Evolutionary conservation across 1,284 basidiomycete species (phyloP), one percentile per base, ranked within the genome.

Genomic region (Exsudoporus floridanus): DNA sequence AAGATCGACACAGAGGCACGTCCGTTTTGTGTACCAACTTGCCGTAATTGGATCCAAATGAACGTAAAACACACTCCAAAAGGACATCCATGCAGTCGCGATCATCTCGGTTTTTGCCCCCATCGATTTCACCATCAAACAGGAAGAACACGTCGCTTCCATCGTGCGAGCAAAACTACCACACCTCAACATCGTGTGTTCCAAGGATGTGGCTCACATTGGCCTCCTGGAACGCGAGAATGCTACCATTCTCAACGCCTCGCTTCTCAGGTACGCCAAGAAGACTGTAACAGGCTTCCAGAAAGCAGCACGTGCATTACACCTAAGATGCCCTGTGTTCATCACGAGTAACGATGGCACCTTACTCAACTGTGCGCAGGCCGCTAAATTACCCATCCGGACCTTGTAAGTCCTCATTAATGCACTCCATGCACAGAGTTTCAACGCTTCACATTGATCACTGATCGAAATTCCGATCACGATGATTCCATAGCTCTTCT

Each of bases 311-410:
- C 71, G 70, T 43, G 71, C 71, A 7, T 72, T 84, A 18, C 65
- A 71, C 19, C 74, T 84, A 25, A 61, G 57, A 16, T 83, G 81
- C 57, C 82, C 83, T 5, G 68, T 85, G 6, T 84, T 81, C 71
- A 73, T 84, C 43, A 84, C 83, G 3, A 78, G 80, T 54, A 81
- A 80, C 64, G 82, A 84, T 50, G 82, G 81, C 16, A 84, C 82
- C 10, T 70, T 84, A 28, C 74, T 82, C 35, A 74, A 71, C 4
- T 79, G 76, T 21, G 66, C 72, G 1, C 70, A 77, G 45, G 83
- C 82, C 6, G 77, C 78, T 0, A 70, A 70, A n/a, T 66, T 84
- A 38, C 83, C 83, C 21, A 83, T 85, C 54, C 74, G 80, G 35
- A 85, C 83, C 0, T 85, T 85, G 66, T 64, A 37, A 49, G 66